Percentiles rank a stretch among this genome's conserved stretches.
These are phyloP conservation scores for Eucalyptus sp. DNA, from an alignment of 345 rosid species.

Conservation along the genomic window DNA sequence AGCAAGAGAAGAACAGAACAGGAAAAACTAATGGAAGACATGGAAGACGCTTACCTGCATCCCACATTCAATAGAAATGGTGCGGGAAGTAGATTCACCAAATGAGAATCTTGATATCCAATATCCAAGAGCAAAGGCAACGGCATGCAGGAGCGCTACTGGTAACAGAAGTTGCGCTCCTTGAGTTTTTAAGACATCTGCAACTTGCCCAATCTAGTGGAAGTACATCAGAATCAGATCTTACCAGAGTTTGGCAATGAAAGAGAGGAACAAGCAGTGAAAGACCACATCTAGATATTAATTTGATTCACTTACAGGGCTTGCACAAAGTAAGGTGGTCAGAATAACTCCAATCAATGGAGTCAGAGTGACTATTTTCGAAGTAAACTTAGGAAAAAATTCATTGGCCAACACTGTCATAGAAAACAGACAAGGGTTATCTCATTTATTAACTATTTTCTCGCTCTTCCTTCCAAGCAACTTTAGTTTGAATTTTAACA, in stretches of 20 bases:
- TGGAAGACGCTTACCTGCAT: conserved; percentile 55
- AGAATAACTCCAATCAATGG: conserved; percentile 91
- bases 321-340: conserved; percentile 91
- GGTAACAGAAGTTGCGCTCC: conserved; percentile 82
- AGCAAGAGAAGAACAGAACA: not conserved
- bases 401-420: conserved; percentile 77
- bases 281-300: not conserved
- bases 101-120: conserved; percentile 73
- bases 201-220: conserved; percentile 83
- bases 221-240: not conserved
- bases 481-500: not conserved
- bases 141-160: conserved; percentile 69
- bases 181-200: conserved; percentile 84
- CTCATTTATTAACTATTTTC: not conserved
- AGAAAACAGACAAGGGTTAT: not conserved
- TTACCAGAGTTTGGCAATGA: not conserved
- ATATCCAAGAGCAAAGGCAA: conserved; percentile 84
- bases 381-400: conserved; percentile 84
- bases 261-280: not conserved
- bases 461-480: not conserved
- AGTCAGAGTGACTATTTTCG: conserved; percentile 67
- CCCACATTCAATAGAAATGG: conserved; percentile 95
- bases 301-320: conserved; percentile 57
- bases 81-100: conserved; percentile 96
- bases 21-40: not conserved